Percentiles rank a stretch among this genome's conserved stretches.
These are phyloP conservation scores for Arabidopsis arenosa DNA, from an alignment of 345 rosid genomes.

Conservation along the genomic window DNA sequence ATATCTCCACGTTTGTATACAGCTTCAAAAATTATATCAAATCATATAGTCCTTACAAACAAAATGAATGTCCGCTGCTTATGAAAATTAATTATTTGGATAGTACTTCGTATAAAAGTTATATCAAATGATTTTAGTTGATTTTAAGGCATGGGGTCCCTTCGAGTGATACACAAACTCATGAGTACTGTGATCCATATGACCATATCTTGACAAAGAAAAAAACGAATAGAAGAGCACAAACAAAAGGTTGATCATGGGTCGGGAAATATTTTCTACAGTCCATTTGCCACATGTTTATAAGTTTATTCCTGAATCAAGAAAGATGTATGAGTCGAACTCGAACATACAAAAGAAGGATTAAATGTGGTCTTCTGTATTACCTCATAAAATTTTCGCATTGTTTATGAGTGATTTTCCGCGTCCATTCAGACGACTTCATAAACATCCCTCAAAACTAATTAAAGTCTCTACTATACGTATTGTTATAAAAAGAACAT, in stretches of 20 bases:
- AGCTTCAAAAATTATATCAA: slow-evolving; percentile 19
- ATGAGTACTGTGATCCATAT: slow-evolving; percentile 20
- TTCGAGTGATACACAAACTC: slow-evolving; percentile 24
- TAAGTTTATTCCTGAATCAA: neutral
- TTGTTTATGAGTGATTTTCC: neutral
- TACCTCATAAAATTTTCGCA: neutral
- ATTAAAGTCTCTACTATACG: neutral
- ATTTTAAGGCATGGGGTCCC: slow-evolving; percentile 29
- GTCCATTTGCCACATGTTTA: neutral
- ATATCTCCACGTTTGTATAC: slow-evolving; percentile 45
- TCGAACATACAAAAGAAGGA: neutral
- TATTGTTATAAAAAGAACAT: too few species aligned
- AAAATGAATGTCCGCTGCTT: slow-evolving; percentile 37
- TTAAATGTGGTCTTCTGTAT: neutral
- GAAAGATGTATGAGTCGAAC: neutral
- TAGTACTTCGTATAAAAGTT: slow-evolving; percentile 26
- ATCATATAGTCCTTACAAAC: slow-evolving; percentile 27
- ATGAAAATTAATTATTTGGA: slow-evolving; percentile 39
- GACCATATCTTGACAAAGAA: neutral
- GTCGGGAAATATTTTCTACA: slow-evolving; percentile 14
- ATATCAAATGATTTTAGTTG: slow-evolving; percentile 33
- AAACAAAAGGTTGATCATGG: slow-evolving; percentile 22
- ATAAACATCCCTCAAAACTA: neutral
- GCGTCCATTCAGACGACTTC: neutral
- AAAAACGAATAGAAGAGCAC: slow-evolving; percentile 19